phyloP scores from a whole-genome alignment of 441 rosid species.

The Populus hybrid region DNA sequence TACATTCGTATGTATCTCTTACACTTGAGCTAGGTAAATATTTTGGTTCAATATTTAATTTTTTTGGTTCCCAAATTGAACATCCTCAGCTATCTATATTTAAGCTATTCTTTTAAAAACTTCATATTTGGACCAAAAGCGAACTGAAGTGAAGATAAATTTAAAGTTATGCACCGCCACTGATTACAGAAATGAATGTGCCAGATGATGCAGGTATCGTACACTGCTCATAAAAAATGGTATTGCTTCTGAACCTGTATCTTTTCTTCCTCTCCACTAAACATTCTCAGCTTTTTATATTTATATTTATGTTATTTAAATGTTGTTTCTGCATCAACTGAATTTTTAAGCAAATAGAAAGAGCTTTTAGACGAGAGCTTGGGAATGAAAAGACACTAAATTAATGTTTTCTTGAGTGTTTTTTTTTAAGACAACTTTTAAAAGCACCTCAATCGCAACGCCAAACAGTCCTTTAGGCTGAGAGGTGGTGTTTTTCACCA shows the following conservation, averaged over 20 bases:
- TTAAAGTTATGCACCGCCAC: background rate
- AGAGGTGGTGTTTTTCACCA: background rate
- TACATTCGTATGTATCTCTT: background rate
- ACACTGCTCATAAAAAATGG: background rate
- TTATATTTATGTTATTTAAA: no score
- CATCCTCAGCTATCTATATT: background rate
- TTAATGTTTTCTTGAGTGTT: background rate
- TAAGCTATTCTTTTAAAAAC: no score
- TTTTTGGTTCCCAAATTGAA: background rate
- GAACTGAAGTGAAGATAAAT: background rate
- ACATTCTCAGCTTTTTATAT: background rate
- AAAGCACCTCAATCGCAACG: background rate
- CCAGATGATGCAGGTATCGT: background rate
- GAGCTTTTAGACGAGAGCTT: background rate
- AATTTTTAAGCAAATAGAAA: background rate
- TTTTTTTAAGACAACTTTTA: background rate
- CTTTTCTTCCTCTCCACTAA: background rate
- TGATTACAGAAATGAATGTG: background rate
- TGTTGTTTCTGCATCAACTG: background rate
- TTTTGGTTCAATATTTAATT: background rate
- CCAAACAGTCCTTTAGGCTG: background rate
- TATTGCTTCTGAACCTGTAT: background rate
- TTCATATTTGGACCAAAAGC: background rate
- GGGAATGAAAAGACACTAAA: background rate
- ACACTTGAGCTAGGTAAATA: background rate